Conservation (phyloP, 805 yeast genomes). For the Kazachstania bromeliacearum region DNA sequence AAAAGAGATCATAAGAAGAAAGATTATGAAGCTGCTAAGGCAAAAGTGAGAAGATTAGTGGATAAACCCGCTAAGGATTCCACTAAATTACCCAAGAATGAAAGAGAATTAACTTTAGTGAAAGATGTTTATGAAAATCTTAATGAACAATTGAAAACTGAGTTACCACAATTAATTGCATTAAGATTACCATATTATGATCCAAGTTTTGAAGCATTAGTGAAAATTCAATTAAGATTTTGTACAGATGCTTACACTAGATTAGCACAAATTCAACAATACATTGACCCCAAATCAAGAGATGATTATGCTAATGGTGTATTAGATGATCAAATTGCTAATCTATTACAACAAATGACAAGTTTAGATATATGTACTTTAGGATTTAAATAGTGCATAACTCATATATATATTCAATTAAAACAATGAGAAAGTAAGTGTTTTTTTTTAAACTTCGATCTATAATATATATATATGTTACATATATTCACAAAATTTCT, state of each 20-base stretch:
- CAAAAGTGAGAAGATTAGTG: constrained; percentile 66
- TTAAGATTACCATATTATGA: constrained; percentile 73
- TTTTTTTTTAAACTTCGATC: not conserved
- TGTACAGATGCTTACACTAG: constrained; percentile 79
- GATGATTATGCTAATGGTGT: constrained; percentile 75
- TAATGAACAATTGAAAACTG: constrained; percentile 62
- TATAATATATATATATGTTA: not conserved
- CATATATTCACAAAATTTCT: not conserved
- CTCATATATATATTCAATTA: not conserved
- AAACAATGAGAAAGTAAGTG: not conserved
- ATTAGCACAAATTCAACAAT: constrained; percentile 71
- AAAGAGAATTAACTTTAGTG: constrained; percentile 59
- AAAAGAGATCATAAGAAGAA: constrained; percentile 67
- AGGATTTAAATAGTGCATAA: constrained; percentile 34
- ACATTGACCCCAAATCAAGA: constrained; percentile 60
- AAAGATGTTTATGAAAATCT: constrained; percentile 65
- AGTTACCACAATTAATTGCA: constrained; percentile 67
- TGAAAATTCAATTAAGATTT: constrained; percentile 68
- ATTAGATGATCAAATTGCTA: constrained; percentile 60
- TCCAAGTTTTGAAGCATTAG: constrained; percentile 73
- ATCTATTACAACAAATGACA: constrained; percentile 58
- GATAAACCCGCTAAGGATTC: constrained; percentile 83
- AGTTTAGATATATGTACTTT: constrained; percentile 58
- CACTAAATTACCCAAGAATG: constrained; percentile 63
- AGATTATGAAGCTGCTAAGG: constrained; percentile 70